phyloP scores from a whole-genome alignment of 306 rosid genomes.

The Biancaea sappan region DNA sequence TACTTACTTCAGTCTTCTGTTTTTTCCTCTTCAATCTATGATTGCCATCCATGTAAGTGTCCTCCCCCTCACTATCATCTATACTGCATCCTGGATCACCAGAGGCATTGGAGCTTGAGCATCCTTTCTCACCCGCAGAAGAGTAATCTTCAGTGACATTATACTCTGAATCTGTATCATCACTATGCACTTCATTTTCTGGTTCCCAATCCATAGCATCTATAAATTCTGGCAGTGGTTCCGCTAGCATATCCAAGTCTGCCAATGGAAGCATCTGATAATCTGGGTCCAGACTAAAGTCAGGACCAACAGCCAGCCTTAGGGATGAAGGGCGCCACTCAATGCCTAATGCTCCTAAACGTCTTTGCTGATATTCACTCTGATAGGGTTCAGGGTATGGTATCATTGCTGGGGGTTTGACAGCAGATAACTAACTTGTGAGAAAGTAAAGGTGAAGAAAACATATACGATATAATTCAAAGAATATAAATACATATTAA shows the following conservation, averaged over 20 bases:
- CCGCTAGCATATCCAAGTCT: conserved; percentile 74
- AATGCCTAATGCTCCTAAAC: conserved; percentile 88
- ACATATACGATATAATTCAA: neutral
- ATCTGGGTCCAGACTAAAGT: conserved; percentile 88
- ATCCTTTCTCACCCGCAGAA: conserved; percentile 76
- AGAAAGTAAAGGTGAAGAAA: conserved; percentile 28
- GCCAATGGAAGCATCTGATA: conserved; percentile 90
- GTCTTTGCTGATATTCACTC: conserved; percentile 81
- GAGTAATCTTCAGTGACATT: conserved; percentile 76
- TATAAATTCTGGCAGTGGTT: conserved; percentile 80
- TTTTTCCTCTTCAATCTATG: conserved; percentile 87
- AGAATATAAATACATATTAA: conserved; percentile 14
- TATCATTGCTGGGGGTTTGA: conserved; percentile 69
- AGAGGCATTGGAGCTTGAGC: conserved; percentile 70
- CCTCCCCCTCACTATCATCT: conserved; percentile 76
- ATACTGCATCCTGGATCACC: conserved; percentile 71
- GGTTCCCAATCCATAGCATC: conserved; percentile 97
- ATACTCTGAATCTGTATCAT: conserved; percentile 92
- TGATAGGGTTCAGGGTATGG: conserved; percentile 99
- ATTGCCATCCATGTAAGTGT: conserved; percentile 54
- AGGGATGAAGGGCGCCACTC: conserved; percentile 92
- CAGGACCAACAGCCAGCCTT: conserved; percentile 87
- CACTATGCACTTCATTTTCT: conserved; percentile 78
- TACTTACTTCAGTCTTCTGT: conserved; percentile 78
- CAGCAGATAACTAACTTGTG: conserved; percentile 43